Evolutionary conservation across 2,329 filamentous ascomycete species (phyloP).

Genomic region (Fusarium oligoseptatum): DNA sequence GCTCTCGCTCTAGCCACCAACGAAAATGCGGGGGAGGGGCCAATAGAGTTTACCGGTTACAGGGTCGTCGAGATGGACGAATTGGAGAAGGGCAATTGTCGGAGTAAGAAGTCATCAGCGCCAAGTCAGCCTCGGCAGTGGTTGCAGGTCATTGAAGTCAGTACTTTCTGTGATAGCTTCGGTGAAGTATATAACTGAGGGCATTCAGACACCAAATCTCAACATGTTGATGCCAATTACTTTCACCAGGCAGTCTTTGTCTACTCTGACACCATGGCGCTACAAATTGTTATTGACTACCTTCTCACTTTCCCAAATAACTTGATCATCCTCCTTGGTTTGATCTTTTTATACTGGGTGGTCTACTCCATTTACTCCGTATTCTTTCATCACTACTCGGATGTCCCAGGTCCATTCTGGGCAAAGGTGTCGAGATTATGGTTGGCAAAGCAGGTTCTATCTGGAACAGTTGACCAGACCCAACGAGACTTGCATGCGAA

Average conservation of each 20-base stretch:
- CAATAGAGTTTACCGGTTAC: not conserved
- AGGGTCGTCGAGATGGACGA: not conserved
- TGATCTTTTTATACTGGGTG: not conserved
- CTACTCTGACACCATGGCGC: not conserved
- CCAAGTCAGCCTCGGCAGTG: not conserved
- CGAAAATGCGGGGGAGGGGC: not conserved
- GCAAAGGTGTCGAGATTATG: not conserved
- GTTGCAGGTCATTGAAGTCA: not conserved
- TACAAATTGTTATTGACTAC: not conserved
- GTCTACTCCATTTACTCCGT: not conserved
- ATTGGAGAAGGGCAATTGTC: not conserved
- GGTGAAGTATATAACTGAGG: not conserved
- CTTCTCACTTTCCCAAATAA: not conserved
- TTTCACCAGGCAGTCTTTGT: not conserved
- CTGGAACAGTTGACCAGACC: not conserved
- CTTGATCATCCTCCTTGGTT: not conserved
- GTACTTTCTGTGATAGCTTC: not conserved
- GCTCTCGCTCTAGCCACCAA: not conserved
- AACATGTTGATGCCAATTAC: not conserved
- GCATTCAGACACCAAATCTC: not conserved
- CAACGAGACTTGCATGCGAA: not conserved
- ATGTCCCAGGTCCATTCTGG: not conserved
- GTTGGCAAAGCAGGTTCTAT: not conserved
- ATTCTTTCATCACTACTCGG: not conserved
- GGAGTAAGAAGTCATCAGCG: not conserved